These are phyloP conservation scores for Ailanthus altissimus DNA, from an alignment of 345 rosid genomes.

Conservation along the genomic window DNA sequence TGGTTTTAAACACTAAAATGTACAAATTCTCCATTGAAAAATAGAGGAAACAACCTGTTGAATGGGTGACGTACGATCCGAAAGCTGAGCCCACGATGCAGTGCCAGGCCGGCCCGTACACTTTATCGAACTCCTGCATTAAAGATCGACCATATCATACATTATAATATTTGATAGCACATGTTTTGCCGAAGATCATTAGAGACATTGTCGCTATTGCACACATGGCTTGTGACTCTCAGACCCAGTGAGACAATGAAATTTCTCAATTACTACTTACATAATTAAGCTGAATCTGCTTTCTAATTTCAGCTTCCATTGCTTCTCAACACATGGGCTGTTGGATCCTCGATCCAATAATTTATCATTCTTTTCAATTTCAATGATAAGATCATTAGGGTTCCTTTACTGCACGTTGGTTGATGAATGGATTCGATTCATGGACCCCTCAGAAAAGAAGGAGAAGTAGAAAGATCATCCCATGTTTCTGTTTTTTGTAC, in stretches of 20 bases:
- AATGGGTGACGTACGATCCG: conserved; percentile 84
- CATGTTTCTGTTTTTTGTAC: background rate
- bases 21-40: conserved; percentile 77
- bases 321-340: conserved; percentile 39
- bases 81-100: conserved; percentile 88
- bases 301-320: conserved; percentile 14
- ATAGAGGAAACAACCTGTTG: conserved; percentile 81
- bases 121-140: conserved; percentile 83
- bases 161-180: background rate
- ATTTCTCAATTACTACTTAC: conserved; percentile 5
- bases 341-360: conserved; percentile 18
- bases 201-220: background rate
- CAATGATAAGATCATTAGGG: background rate
- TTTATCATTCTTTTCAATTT: background rate
- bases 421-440: background rate
- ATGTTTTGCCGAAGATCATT: background rate
- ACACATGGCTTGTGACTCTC: conserved; percentile 34
- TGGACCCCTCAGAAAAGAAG: background rate
- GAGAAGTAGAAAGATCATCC: background rate
- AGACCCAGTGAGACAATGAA: conserved; percentile 10
- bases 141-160: no score
- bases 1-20: conserved; percentile 69
- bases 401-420: background rate
- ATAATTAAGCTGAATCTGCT: background rate
- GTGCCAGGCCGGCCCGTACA: conserved; percentile 95